Evolutionary conservation across 2,329 filamentous ascomycete genomes (phyloP).

Genomic region (Chaetomiaceae sp.): DNA sequence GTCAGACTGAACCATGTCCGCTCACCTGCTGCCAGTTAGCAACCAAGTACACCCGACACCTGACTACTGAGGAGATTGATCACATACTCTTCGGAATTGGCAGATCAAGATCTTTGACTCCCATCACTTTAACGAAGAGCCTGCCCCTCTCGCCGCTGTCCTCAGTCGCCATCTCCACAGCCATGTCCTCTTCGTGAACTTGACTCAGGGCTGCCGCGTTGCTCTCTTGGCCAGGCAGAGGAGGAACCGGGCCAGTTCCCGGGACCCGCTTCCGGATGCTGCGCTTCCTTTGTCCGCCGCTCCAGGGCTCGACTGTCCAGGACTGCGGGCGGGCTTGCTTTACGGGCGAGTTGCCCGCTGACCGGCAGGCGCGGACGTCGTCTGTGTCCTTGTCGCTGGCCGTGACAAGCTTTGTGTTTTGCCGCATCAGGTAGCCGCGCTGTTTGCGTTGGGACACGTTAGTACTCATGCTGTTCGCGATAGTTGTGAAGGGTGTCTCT

Average conservation of each 20-base stretch:
- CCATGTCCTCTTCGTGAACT: constrained; percentile 62
- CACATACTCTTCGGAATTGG: constrained; percentile 83
- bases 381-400: constrained; percentile 72
- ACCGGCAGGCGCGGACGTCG: constrained; percentile 47
- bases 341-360: constrained; percentile 61
- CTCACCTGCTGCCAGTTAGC: constrained; percentile 54
- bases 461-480: constrained; percentile 40
- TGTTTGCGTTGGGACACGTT: constrained; percentile 60
- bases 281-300: constrained; percentile 65
- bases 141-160: constrained; percentile 83
- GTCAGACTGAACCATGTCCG: constrained; percentile 92
- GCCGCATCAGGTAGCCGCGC: constrained; percentile 97
- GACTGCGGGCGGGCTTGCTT: constrained; percentile 80
- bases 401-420: constrained; percentile 94
- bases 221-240: constrained; percentile 81
- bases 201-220: constrained; percentile 61
- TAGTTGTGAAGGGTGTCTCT: constrained; percentile 11
- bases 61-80: neutral
- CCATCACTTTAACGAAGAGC: constrained; percentile 97
- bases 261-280: constrained; percentile 54
- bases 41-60: neutral
- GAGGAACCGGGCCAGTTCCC: constrained; percentile 62
- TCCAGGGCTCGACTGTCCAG: constrained; percentile 97
- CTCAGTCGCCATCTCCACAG: constrained; percentile 52
- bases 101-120: constrained; percentile 90